These are phyloP conservation scores for Fusarium sp. DNA, from an alignment of 2,329 filamentous ascomycete genomes.

Conservation along the genomic window DNA sequence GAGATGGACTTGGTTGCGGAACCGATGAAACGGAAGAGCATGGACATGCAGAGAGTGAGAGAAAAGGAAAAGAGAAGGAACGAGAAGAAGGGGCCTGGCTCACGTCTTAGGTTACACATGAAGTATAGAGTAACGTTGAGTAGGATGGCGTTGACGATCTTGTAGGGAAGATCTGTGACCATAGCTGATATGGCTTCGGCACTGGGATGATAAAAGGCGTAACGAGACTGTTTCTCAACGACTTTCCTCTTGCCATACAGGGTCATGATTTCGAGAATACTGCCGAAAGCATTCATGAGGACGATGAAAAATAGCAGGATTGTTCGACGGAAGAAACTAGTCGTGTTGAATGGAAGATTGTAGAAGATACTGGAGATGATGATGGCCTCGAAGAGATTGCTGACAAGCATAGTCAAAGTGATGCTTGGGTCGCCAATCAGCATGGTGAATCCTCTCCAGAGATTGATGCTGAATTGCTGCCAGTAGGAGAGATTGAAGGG, in stretches of 20 bases:
- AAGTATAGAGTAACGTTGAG: constrained; percentile 68
- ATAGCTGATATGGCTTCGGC: constrained; percentile 44
- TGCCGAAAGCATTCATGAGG: constrained; percentile 41
- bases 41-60: constrained; percentile 74
- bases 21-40: constrained; percentile 65
- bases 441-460: constrained; percentile 32
- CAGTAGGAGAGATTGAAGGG: constrained; percentile 39
- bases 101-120: constrained; percentile 74
- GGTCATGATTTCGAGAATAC: constrained; percentile 42
- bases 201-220: constrained; percentile 53
- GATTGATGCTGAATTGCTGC: constrained; percentile 23
- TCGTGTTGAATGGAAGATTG: constrained; percentile 18
- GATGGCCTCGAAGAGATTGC: constrained; percentile 36
- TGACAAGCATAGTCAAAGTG: constrained; percentile 39
- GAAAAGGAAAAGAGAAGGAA: constrained; percentile 64
- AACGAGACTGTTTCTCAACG: constrained; percentile 54
- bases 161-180: constrained; percentile 40
- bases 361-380: constrained; percentile 43
- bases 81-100: constrained; percentile 65
- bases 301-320: constrained; percentile 40
- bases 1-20: constrained; percentile 41
- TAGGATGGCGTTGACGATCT: constrained; percentile 56
- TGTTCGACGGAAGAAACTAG: constrained; percentile 28
- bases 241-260: constrained; percentile 50
- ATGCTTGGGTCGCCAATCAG: constrained; percentile 33